Evolutionary conservation across 208 protist species (phyloP).

Genomic region (Naegleria fowleri): DNA sequence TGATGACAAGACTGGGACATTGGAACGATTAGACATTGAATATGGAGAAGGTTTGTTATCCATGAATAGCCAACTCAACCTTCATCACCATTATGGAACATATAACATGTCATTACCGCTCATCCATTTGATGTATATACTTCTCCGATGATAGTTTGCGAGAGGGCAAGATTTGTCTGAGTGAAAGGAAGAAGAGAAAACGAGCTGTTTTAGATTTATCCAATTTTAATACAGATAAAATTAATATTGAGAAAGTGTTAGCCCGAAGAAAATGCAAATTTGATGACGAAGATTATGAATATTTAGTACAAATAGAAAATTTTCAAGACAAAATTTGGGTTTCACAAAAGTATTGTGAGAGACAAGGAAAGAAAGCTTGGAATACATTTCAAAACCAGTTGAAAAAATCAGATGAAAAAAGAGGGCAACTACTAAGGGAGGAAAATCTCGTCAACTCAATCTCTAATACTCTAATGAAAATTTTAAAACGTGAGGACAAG

Average conservation of each 20-base stretch:
- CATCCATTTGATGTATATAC: conserved; percentile 8
- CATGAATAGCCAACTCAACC: background rate
- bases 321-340: background rate
- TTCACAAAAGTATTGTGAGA: background rate
- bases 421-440: background rate
- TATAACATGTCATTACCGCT: background rate
- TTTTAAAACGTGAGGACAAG: no score
- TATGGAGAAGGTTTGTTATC: background rate
- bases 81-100: background rate
- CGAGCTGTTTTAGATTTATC: background rate
- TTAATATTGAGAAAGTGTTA: background rate
- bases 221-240: background rate
- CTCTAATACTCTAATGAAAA: no score
- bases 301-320: background rate
- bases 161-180: background rate
- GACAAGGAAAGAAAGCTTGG: background rate
- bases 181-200: background rate
- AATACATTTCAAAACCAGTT: background rate
- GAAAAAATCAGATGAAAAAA: background rate
- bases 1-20: background rate
- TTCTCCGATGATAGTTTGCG: background rate
- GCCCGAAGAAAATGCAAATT: background rate
- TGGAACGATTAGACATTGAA: background rate
- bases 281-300: background rate
- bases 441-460: no score